Evolutionary conservation across 2,329 filamentous ascomycete species (phyloP).

Genomic region (Sporothrix phasma): DNA sequence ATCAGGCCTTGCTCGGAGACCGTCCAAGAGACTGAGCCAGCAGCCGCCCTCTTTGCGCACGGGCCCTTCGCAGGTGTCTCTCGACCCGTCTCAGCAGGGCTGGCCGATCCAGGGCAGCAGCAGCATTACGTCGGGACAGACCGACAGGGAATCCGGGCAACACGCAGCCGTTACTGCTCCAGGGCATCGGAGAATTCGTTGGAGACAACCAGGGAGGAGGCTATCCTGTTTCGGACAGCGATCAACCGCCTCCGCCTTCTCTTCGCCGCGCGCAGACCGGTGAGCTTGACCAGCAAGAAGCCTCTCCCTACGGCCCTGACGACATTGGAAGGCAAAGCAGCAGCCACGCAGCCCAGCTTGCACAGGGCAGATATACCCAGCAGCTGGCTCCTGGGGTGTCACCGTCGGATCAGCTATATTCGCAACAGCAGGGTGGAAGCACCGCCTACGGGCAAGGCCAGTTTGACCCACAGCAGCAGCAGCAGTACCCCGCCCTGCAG

Average conservation of each 20-base stretch:
- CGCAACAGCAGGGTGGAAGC: constrained; percentile 23
- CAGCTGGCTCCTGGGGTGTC: constrained; percentile 26
- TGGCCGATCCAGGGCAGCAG: constrained; percentile 23
- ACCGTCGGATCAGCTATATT: constrained; percentile 24
- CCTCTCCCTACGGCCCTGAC: constrained; percentile 35
- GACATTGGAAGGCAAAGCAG: constrained; percentile 33
- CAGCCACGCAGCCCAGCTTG: constrained; percentile 18
- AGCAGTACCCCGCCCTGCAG: constrained; percentile 24
- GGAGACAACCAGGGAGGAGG: constrained; percentile 18
- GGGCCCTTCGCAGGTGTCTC: constrained; percentile 30
- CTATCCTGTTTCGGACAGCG: constrained; percentile 30
- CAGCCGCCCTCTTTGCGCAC: constrained; percentile 35
- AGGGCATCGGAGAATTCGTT: constrained; percentile 32
- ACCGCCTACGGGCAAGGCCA: constrained; percentile 25
- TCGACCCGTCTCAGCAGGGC: constrained; percentile 27
- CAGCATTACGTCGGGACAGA: constrained; percentile 7
- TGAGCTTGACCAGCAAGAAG: constrained; percentile 28
- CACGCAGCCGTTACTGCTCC: constrained; percentile 35
- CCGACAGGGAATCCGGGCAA: neutral
- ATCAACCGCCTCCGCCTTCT: constrained; percentile 28
- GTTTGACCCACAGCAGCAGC: constrained; percentile 33
- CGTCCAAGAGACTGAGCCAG: constrained; percentile 49
- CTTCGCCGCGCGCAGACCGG: constrained; percentile 39
- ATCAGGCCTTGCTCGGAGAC: constrained; percentile 39
- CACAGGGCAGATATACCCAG: constrained; percentile 22